Evolutionary conservation across 2,329 filamentous ascomycete genomes (phyloP), one percentile per base, ranked within the genome.

Genomic region (Fusarium goolgardi): DNA sequence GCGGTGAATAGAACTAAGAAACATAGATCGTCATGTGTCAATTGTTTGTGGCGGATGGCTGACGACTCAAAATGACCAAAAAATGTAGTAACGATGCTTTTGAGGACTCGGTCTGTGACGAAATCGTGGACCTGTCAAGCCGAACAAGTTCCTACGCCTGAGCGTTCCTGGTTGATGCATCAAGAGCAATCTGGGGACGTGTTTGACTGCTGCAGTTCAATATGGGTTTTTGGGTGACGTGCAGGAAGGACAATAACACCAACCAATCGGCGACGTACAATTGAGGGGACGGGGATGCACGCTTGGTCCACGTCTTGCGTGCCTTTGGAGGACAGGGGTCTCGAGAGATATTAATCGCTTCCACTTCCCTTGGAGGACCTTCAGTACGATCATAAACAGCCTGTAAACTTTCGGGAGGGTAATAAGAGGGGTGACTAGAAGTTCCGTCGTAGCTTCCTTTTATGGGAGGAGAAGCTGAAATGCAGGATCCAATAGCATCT

Each of bases 261-360:
- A 60, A 39, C 71, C 71, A 73, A 73, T 73, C 71, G 63, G 63
- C 45, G 65, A 21, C 31, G 44, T 23, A 65, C 39, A 55, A 55
- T 44, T 20, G 32, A 43, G 45, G 37, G 21, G 54, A 70, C 54
- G 50, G 63, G 70, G 58, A 59, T 65, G 50, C 49, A 40, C 68
- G 70, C 70, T 72, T 63, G 70, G 70, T 69, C 70, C 70, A 73
- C 27, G 54, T 51, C 65, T 69, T 69, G 55, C 37, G 63, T 61
- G 62, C 55, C 55, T 68, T 21, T 57, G 45, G 34, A 55, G 44
- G 55, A 62, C 62, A 41, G 55, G 70, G 70, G 39, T 43, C 54
- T 34, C 27, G 23, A 39, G n/a, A 51, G 56, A 62, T 69, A 66
- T 69, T 53, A 62, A 58, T 59, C 55, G 37, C 52, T 61, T 45